Evolutionary conservation across 2,329 filamentous ascomycete species (phyloP), one percentile per base, ranked within the genome.

Genomic region (Stemphylium vesicarium): DNA sequence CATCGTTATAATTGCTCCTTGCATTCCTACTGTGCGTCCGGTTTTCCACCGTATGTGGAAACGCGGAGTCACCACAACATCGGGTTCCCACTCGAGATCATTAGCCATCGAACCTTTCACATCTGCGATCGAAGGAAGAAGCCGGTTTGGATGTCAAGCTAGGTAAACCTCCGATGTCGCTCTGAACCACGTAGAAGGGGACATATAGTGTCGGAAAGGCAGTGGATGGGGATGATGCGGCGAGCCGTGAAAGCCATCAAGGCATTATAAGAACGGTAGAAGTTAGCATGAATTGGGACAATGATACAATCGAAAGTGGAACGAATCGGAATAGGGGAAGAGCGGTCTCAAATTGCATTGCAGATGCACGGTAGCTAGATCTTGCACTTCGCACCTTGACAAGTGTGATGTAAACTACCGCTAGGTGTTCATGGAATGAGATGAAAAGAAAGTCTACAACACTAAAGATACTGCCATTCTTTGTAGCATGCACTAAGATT

Each of bases 1-100:
- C 20, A 55, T 53, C 13, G 51, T 56, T 3, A 53, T 60, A 26
- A 60, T 56, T 44, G 50, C 58, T 5, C 51, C 58, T 4, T 60
- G 50, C 22, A 39, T 60, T n/a, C 51, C 51, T 7, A 60, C 54
- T 11, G 45, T 53, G 36, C 54, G 55, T 11, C 54, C 58, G 2
- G 38, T 58, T 12, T 60, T 60, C 22, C 29, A 49, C 31, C 29
- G 42, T 32, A 38, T 20, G 3, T 57, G 50, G 57, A 40, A 43
- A 26, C 46, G 42, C 24, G 26, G 40, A 22, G n/a, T 42, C 13
- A 20, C 12, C 1, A 35, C 31, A 15, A 35, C 6, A 29, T n/a
- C 41, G n/a, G 12, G 31, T 11, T 33, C 41, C 13, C 16, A n/a
- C 10, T 15, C 31, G 3, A 35, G 13, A 11, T 22, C 18, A 6